Percentiles rank a stretch among this genome's conserved stretches.
Conservation (phyloP, 176 grass and related monocot species). For the Oryza meridionalis region DNA sequence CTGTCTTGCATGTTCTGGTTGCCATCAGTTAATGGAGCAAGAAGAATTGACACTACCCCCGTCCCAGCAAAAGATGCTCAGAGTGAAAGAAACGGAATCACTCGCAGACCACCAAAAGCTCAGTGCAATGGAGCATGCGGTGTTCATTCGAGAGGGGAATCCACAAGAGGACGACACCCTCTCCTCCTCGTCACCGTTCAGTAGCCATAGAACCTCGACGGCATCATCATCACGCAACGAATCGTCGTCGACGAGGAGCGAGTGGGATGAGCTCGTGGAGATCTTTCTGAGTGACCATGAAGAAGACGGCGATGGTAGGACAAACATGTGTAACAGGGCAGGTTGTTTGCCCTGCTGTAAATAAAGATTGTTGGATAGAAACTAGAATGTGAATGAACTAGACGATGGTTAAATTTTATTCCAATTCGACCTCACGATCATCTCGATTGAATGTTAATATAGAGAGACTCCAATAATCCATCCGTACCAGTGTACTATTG, state of each 20-base stretch:
- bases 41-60: conserved; percentile 28
- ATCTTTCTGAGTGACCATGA: not conserved
- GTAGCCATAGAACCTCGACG: not conserved
- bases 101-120: not conserved
- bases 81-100: not conserved
- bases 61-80: conserved; percentile 27
- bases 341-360: conserved; percentile 9
- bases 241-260: not conserved
- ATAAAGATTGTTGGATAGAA: not conserved
- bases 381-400: not conserved
- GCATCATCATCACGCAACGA: not conserved
- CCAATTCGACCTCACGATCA: not conserved
- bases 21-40: conserved; percentile 36
- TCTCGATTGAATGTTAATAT: not conserved
- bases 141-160: not conserved
- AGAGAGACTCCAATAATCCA: no score
- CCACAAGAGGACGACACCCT: not conserved
- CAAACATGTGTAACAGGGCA: not conserved
- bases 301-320: not conserved
- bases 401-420: not conserved
- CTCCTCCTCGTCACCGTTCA: not conserved
- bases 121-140: not conserved
- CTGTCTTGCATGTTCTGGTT: not conserved
- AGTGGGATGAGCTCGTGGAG: conserved; percentile 34
- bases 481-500: no score